phyloP scores from a whole-genome alignment of 345 rosid genomes.

The Lumnitzera racemosa region DNA sequence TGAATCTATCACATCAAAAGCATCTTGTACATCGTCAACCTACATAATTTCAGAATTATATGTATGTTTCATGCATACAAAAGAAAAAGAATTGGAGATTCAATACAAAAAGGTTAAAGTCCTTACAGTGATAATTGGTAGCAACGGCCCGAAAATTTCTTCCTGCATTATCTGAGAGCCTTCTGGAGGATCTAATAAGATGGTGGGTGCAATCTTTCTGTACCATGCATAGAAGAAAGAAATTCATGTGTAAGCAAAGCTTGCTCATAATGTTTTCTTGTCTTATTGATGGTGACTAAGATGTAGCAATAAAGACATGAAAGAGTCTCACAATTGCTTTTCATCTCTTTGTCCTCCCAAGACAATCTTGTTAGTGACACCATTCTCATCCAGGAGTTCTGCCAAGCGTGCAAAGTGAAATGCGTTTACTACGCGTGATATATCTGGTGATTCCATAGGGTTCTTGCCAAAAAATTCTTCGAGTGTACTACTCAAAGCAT shows the following conservation, averaged over 20 bases:
- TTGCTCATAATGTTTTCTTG: no score
- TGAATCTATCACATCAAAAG: constrained; percentile 35
- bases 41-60: constrained; percentile 1
- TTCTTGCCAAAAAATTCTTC: constrained; percentile 33
- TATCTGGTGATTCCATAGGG: constrained; percentile 37
- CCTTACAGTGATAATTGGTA: constrained; percentile 43
- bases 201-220: constrained; percentile 46
- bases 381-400: constrained; percentile 33
- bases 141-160: constrained; percentile 55
- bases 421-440: constrained; percentile 28
- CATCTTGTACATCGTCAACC: constrained; percentile 30
- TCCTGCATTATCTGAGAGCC: constrained; percentile 45
- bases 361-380: constrained; percentile 29
- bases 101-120: not conserved
- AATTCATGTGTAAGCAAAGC: not conserved
- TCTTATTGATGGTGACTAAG: no score
- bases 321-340: constrained; percentile 23
- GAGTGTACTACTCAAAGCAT: constrained; percentile 23
- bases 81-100: not conserved
- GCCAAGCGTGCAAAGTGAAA: constrained; percentile 31
- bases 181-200: constrained; percentile 36
- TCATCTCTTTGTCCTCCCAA: constrained; percentile 38
- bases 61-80: not conserved
- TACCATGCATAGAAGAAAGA: not conserved
- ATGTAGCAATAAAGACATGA: no score